phyloP scores from a whole-genome alignment of 495 filamentous ascomycete genomes.

The Trichoderma erinaceum region DNA sequence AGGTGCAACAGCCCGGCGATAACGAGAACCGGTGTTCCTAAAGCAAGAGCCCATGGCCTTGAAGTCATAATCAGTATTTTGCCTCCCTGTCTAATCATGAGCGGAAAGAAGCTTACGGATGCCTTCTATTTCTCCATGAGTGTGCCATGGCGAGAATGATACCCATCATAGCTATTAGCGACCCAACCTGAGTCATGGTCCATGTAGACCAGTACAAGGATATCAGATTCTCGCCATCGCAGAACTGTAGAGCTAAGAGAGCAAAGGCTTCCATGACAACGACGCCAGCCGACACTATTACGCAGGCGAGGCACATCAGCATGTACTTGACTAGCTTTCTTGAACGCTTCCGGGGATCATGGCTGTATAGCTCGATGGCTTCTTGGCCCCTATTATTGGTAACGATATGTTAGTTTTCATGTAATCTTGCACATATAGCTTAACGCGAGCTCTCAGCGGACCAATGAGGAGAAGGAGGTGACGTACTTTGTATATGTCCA shows the following conservation, averaged over 20 bases:
- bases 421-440: background rate
- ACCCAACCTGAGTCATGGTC: conserved; percentile 42
- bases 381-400: background rate
- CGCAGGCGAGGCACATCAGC: conserved; percentile 28
- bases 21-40: conserved; percentile 46
- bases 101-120: conserved; percentile 28
- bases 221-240: conserved; percentile 44
- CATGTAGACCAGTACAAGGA: conserved; percentile 44
- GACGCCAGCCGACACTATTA: conserved; percentile 27
- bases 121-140: conserved; percentile 31
- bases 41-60: conserved; percentile 40
- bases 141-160: conserved; percentile 37
- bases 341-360: background rate
- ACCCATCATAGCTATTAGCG: conserved; percentile 43
- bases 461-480: background rate
- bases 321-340: conserved; percentile 27
- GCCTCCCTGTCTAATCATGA: background rate
- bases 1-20: conserved; percentile 39
- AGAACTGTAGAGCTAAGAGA: conserved; percentile 40
- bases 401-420: background rate
- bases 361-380: background rate
- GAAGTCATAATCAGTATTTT: background rate
- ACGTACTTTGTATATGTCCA: conserved; percentile 39
- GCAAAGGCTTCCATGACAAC: conserved; percentile 39
- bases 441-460: too few species aligned